Conservation (phyloP, 2,329 filamentous ascomycete species). For the Teratosphaeriaceae sp. region DNA sequence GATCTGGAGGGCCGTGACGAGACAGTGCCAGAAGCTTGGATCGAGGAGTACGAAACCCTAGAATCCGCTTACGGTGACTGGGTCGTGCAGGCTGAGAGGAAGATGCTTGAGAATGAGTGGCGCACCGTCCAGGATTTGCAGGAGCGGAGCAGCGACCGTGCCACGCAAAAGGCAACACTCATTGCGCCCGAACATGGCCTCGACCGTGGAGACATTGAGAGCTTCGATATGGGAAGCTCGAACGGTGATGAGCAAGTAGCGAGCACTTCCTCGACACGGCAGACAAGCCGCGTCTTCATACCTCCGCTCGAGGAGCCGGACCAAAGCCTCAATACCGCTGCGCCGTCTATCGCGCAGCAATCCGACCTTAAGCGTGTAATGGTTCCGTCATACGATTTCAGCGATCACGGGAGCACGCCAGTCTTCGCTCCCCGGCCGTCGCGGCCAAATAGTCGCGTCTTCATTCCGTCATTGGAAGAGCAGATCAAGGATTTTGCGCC, state of each 20-base stretch:
- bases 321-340: too few species aligned
- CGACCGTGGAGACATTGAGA: too few species aligned
- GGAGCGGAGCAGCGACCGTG: background rate
- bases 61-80: slow-evolving; percentile 75
- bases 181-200: background rate
- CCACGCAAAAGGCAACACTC: background rate
- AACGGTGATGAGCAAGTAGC: too few species aligned
- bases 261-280: too few species aligned
- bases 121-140: slow-evolving; percentile 2
- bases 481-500: background rate
- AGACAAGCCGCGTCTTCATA: too few species aligned
- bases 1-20: slow-evolving; percentile 76
- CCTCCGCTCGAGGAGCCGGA: too few species aligned
- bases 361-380: too few species aligned
- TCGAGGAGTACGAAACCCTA: slow-evolving; percentile 74
- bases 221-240: too few species aligned
- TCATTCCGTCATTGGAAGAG: background rate
- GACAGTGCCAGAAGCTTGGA: slow-evolving; percentile 77
- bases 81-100: slow-evolving; percentile 69
- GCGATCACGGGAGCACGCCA: too few species aligned
- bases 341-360: too few species aligned
- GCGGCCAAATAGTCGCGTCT: slow-evolving; percentile 4
- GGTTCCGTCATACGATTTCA: too few species aligned
- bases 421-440: too few species aligned
- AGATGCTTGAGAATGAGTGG: slow-evolving; percentile 60